These are phyloP conservation scores for Didymella segeticola DNA, from an alignment of 2,329 filamentous ascomycete species.

Conservation along the genomic window DNA sequence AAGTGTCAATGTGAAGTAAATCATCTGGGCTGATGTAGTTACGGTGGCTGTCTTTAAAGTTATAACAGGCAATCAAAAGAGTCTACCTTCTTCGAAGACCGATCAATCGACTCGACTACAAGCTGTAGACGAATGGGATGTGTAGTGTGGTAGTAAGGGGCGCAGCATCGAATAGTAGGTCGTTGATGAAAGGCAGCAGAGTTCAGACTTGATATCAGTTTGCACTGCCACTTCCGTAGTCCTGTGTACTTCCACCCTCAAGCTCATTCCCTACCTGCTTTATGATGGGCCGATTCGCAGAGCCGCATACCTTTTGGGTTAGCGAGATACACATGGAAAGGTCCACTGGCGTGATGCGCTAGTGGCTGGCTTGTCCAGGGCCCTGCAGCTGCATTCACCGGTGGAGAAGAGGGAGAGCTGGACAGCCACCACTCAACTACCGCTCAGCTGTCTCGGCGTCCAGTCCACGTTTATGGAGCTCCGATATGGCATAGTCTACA, in stretches of 20 bases:
- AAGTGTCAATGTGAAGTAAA: background rate
- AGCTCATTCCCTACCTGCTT: slow-evolving; percentile 34
- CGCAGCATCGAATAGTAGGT: slow-evolving; percentile 31
- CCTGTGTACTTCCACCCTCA: slow-evolving; percentile 28
- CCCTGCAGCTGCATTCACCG: slow-evolving; percentile 36
- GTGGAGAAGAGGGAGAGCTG: slow-evolving; percentile 32
- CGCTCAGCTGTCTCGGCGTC: slow-evolving; percentile 30
- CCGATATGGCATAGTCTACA: slow-evolving; percentile 33
- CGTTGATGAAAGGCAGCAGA: slow-evolving; percentile 32
- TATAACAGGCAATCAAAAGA: background rate
- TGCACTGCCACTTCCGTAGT: slow-evolving; percentile 40
- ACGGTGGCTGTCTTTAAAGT: background rate
- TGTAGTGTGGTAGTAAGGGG: slow-evolving; percentile 30
- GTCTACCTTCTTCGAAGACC: slow-evolving; percentile 1
- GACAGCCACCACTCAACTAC: slow-evolving; percentile 37
- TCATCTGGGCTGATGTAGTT: background rate
- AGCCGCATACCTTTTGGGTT: slow-evolving; percentile 39
- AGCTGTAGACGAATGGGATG: slow-evolving; percentile 13
- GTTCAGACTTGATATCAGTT: slow-evolving; percentile 22
- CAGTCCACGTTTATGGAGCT: slow-evolving; percentile 27
- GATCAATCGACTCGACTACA: slow-evolving; percentile 13
- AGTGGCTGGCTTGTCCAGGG: slow-evolving; percentile 11
- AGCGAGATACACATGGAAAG: slow-evolving; percentile 20
- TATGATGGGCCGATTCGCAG: slow-evolving; percentile 42
- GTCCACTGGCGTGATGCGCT: background rate